phyloP scores from a whole-genome alignment of 1,284 basidiomycete genomes.

The Leccinum subatratum region DNA sequence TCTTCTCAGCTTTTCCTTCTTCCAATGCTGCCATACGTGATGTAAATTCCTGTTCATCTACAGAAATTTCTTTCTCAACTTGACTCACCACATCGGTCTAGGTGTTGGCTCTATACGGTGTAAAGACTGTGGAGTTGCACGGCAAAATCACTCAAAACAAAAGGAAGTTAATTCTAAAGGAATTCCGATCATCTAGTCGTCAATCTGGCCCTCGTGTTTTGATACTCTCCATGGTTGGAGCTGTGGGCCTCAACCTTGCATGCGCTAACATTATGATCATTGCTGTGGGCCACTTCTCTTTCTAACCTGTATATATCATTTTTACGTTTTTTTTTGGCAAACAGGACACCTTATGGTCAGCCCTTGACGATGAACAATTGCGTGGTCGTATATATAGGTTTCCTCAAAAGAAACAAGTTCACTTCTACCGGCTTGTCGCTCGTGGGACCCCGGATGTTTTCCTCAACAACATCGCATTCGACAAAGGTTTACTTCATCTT shows the following conservation, averaged over 20 bases:
- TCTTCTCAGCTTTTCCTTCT: not conserved
- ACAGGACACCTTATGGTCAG: not conserved
- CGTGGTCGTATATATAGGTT: not conserved
- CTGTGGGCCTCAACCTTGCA: not conserved
- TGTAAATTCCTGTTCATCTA: not conserved
- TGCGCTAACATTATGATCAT: constrained; percentile 1
- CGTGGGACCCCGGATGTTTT: not conserved
- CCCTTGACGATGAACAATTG: not conserved
- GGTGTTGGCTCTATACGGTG: not conserved
- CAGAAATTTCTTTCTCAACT: not conserved
- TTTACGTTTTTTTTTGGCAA: not conserved
- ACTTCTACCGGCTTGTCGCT: not conserved
- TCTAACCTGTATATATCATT: not conserved
- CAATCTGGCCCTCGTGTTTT: not conserved
- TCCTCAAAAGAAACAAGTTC: not conserved
- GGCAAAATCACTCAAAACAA: not conserved
- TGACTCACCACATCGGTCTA: not conserved
- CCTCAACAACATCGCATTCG: not conserved
- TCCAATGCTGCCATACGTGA: not conserved
- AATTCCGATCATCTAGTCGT: not conserved
- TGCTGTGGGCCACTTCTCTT: not conserved
- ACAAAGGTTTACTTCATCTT: not conserved
- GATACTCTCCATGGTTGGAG: not conserved
- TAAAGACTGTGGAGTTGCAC: not conserved
- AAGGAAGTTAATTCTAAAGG: not conserved